Evolutionary conservation across 2,329 filamentous ascomycete genomes (phyloP).

Genomic region (Aspergillus quadrilineatus): DNA sequence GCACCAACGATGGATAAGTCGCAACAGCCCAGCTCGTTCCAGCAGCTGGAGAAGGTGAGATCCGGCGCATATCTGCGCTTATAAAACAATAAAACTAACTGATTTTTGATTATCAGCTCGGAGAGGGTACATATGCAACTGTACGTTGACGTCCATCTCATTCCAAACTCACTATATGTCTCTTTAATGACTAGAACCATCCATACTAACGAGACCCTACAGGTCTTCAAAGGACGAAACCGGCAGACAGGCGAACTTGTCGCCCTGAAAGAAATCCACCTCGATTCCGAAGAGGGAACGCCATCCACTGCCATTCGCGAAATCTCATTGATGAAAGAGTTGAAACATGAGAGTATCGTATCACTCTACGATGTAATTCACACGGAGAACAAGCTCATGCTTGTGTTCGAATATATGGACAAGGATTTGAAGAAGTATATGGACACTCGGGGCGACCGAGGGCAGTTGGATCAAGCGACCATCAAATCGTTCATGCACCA

Average conservation of each 20-base stretch:
- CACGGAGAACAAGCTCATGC: conserved; percentile 99
- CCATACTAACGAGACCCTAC: conserved; percentile 22
- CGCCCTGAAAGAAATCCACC: conserved; percentile 96
- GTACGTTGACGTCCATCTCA: conserved; percentile 53
- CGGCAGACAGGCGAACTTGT: conserved; percentile 95
- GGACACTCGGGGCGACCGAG: conserved; percentile 87
- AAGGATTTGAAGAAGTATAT: conserved; percentile 98
- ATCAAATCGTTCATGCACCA: conserved; percentile 99
- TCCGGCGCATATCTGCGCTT: neutral
- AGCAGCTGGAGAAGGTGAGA: conserved; percentile 84
- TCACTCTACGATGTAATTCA: conserved; percentile 98
- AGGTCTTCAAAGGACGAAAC: conserved; percentile 99
- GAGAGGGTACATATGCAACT: conserved; percentile 97
- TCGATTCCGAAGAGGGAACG: conserved; percentile 97
- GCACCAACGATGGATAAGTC: conserved; percentile 75
- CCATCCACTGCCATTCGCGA: conserved; percentile 96
- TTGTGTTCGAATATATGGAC: conserved; percentile 99
- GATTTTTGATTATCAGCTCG: conserved; percentile 55
- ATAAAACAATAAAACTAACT: neutral
- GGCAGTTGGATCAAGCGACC: conserved; percentile 80
- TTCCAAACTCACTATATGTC: neutral
- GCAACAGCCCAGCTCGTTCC: conserved; percentile 92
- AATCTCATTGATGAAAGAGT: conserved; percentile 98
- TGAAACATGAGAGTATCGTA: conserved; percentile 98
- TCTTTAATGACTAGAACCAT: neutral